Percentiles rank a stretch among this genome's conserved stretches.
These are phyloP conservation scores for Murraya paniculata DNA, from an alignment of 345 rosid genomes.

Conservation along the genomic window DNA sequence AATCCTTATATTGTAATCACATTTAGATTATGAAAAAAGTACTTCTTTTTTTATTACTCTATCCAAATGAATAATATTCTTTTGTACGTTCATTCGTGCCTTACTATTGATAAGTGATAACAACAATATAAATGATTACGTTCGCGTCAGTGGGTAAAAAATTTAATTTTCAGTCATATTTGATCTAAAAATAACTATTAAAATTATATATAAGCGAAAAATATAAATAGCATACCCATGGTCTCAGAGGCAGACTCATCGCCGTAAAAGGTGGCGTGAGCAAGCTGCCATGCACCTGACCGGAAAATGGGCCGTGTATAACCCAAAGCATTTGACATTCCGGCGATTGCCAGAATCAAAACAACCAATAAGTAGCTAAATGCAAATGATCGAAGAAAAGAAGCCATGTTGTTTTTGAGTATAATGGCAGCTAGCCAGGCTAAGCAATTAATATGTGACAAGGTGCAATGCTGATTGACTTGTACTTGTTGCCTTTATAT, in stretches of 20 bases:
- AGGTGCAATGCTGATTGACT: neutral
- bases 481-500: neutral
- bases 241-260: slow-evolving; percentile 66
- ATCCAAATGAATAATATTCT: too few relatives aligned
- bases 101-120: too few relatives aligned
- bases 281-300: slow-evolving; percentile 51
- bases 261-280: slow-evolving; percentile 74
- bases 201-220: too few relatives aligned
- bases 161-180: too few relatives aligned
- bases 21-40: too few relatives aligned
- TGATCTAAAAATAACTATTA: too few relatives aligned
- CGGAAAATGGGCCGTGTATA: slow-evolving; percentile 25
- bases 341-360: slow-evolving; percentile 20
- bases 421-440: too few relatives aligned
- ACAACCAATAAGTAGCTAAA: slow-evolving; percentile 28
- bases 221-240: slow-evolving; percentile 40
- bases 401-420: slow-evolving; percentile 21
- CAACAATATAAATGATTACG: too few relatives aligned
- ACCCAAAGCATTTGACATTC: slow-evolving; percentile 13
- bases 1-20: too few relatives aligned
- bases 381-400: slow-evolving; percentile 35
- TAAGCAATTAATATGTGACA: neutral
- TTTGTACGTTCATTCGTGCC: too few relatives aligned
- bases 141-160: too few relatives aligned
- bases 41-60: too few relatives aligned